These are phyloP conservation scores for Physaria fendleri DNA, from an alignment of 345 rosid genomes.

Conservation along the genomic window DNA sequence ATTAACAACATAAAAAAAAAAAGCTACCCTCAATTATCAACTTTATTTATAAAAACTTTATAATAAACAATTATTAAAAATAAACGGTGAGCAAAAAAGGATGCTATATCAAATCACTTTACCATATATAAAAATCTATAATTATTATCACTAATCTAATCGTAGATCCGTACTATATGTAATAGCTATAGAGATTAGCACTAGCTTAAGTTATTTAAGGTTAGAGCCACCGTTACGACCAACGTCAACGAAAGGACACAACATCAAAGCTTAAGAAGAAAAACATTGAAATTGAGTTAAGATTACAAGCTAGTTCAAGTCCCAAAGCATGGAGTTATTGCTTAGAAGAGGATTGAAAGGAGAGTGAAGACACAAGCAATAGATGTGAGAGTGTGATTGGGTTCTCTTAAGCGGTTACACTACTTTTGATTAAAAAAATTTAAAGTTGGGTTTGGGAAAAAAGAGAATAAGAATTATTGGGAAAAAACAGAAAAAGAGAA, in stretches of 20 bases:
- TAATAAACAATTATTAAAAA: conserved; percentile 12
- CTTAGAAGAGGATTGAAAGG: background rate
- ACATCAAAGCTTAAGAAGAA: conserved; percentile 14
- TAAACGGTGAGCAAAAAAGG: conserved; percentile 1
- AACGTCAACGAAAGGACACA: conserved; percentile 24
- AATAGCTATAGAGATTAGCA: background rate
- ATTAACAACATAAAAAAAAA: conserved; percentile 14
- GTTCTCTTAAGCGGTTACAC: conserved; percentile 21
- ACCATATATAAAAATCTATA: no score
- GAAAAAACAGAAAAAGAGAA: conserved; percentile 11
- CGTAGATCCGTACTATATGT: background rate
- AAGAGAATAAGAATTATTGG: conserved; percentile 2
- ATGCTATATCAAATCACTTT: conserved; percentile 3
- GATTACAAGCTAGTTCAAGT: background rate
- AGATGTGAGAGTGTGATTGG: conserved; percentile 2
- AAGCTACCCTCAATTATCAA: conserved; percentile 23
- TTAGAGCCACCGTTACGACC: conserved; percentile 12
- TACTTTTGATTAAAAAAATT: no score
- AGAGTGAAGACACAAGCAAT: conserved; percentile 4
- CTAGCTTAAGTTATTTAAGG: background rate
- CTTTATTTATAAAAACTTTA: conserved; percentile 19
- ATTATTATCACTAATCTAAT: background rate
- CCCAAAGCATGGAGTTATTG: conserved; percentile 14
- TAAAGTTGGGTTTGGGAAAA: background rate
- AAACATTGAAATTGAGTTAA: conserved; percentile 8